phyloP scores from a whole-genome alignment of 2,329 filamentous ascomycete species.

The Paraphoma chrysanthemicola region DNA sequence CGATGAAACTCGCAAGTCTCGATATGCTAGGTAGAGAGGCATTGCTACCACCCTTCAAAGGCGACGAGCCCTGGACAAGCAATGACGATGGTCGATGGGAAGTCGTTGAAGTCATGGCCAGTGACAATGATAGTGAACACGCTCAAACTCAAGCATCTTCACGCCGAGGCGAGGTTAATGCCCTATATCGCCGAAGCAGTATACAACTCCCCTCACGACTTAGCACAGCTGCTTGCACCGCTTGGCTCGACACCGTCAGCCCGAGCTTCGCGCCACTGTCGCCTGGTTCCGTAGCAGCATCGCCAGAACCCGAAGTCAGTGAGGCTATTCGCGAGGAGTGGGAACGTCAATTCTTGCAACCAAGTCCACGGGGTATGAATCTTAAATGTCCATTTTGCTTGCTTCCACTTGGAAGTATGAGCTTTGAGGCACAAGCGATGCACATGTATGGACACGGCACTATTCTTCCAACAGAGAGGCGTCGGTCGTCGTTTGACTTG shows the following conservation, averaged over 20 bases:
- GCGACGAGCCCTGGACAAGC: slow-evolving; percentile 36
- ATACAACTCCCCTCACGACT: neutral
- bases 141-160: neutral
- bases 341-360: slow-evolving; percentile 17
- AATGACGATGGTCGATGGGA: slow-evolving; percentile 33
- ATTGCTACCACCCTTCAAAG: slow-evolving; percentile 13
- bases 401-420: neutral
- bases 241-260: slow-evolving; percentile 1
- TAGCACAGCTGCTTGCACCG: neutral
- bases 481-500: neutral
- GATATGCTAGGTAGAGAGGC: slow-evolving; percentile 7
- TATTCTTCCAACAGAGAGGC: neutral
- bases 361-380: neutral
- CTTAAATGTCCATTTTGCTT: slow-evolving; percentile 3
- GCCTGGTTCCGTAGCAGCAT: neutral
- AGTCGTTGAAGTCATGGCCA: slow-evolving; percentile 16
- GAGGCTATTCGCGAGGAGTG: slow-evolving; percentile 6
- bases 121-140: neutral
- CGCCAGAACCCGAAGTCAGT: slow-evolving; percentile 1
- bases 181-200: slow-evolving; percentile 10
- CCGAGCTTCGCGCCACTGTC: neutral
- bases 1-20: slow-evolving; percentile 29
- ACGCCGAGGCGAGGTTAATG: neutral
- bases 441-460: slow-evolving; percentile 1
- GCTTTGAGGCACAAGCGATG: neutral